These are phyloP conservation scores for Ormosia emarginata DNA, from an alignment of 306 rosid genomes.

Conservation along the genomic window DNA sequence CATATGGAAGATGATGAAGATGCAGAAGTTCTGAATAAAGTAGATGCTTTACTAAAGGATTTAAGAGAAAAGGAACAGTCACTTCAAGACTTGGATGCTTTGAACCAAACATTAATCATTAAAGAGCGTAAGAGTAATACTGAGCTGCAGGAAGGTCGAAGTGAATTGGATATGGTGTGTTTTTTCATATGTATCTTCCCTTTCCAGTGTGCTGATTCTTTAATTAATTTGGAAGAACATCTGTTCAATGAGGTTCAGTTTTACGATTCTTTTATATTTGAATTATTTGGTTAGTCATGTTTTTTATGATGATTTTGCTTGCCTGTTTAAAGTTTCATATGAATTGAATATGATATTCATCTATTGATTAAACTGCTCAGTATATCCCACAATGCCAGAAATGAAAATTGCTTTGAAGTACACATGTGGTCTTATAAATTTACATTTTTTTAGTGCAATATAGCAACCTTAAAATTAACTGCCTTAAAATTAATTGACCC, in stretches of 20 bases:
- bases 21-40: constrained; percentile 76
- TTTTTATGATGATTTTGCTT: background rate
- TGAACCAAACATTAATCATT: constrained; percentile 67
- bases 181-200: background rate
- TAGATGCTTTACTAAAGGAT: constrained; percentile 54
- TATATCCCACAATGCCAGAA: background rate
- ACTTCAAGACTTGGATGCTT: constrained; percentile 55
- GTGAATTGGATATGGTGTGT: constrained; percentile 58
- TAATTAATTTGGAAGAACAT: constrained; percentile 17
- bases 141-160: constrained; percentile 90
- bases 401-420: background rate
- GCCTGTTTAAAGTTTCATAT: background rate
- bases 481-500: background rate
- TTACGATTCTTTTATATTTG: background rate
- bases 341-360: background rate
- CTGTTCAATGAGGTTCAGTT: constrained; percentile 15
- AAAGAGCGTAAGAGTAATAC: constrained; percentile 83
- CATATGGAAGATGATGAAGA: constrained; percentile 91
- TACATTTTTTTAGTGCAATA: background rate
- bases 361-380: background rate
- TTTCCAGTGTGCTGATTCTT: constrained; percentile 11
- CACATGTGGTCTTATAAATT: background rate
- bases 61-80: constrained; percentile 77
- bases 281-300: background rate
- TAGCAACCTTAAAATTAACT: background rate